Evolutionary conservation across 1,284 basidiomycete species (phyloP), one percentile per base, ranked within the genome.

Genomic region (Cutaneotrichosporon sp.): DNA sequence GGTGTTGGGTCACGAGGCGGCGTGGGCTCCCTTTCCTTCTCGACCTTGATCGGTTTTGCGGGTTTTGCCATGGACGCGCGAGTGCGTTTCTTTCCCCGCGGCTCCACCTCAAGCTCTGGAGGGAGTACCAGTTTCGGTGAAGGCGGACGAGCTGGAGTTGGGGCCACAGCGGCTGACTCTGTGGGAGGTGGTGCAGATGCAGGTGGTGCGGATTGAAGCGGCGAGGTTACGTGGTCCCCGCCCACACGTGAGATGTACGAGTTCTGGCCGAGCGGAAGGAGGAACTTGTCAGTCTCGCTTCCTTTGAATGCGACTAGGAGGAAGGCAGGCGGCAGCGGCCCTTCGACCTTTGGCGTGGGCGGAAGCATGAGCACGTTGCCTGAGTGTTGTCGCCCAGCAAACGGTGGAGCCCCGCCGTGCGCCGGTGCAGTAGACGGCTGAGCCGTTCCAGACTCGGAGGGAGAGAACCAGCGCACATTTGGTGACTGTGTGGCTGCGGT

Each of bases 271-370:
- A 73, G 52, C 0, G 71, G 71, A 2, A 73, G 51, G 2, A 71
- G 46, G 45, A 62, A 71, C 44, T 73, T 73, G 43, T 73, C 71
- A 1, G 68, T 71, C 3, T 63, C 62, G 16, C 55, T 47, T 20
- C 71, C 70, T 44, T 67, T 70, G 66, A 73, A 73, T 2, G 70
- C 66, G 0, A 73, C 35, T 14, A 71, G 63, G 3, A 73, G 59
- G 52, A 73, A 73, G 1, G 67, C 64, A 5, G 69, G 66, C 0
- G 66, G 68, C 35, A 67, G 66, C 0, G 57, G 54, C 2, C 62
- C 61, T 29, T 58, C 50, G 4, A 62, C 63, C 20, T 50, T 38
- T 8, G 63, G 62, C 11, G 53, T 44, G 16, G 57, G 56, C 1
- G 58, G 57, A 0, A 41, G 25, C 24, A 35, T 46, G 24, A 16